These are phyloP conservation scores for Cryptosporidium parvum DNA, from an alignment of 169 alveolate genomes.

Conservation along the genomic window DNA sequence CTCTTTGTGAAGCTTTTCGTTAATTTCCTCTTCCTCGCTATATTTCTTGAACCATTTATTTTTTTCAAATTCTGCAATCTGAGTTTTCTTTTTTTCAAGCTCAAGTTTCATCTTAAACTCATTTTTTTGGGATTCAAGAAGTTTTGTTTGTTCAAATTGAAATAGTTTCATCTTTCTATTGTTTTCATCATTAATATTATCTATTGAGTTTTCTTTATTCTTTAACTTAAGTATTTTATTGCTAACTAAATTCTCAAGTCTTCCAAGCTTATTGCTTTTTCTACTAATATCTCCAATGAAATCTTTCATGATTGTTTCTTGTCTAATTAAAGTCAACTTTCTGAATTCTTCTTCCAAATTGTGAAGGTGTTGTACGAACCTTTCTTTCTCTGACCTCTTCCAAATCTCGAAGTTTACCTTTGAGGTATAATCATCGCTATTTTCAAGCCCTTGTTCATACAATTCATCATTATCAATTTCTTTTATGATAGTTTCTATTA, in stretches of 20 bases:
- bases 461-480: constrained; percentile 10
- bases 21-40: constrained; percentile 27
- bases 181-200: constrained; percentile 48
- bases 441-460: not conserved
- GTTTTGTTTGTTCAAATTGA: constrained; percentile 17
- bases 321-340: constrained; percentile 21
- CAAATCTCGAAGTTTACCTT: not conserved
- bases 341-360: constrained; percentile 57
- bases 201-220: constrained; percentile 56
- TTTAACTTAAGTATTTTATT: constrained; percentile 50
- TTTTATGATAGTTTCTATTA: not conserved
- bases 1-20: constrained; percentile 4
- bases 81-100: constrained; percentile 54
- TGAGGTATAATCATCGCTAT: constrained; percentile 3
- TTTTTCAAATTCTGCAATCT: constrained; percentile 38
- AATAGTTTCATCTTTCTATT: constrained; percentile 18
- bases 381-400: constrained; percentile 62
- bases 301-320: constrained; percentile 57
- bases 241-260: constrained; percentile 40
- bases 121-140: constrained; percentile 23
- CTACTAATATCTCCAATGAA: constrained; percentile 38
- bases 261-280: constrained; percentile 39
- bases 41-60: constrained; percentile 43
- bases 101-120: constrained; percentile 27
- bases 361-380: constrained; percentile 36